Base-by-base conservation (phyloP, 179 eudicot genomes). In the Nepenthes alata region DNA sequence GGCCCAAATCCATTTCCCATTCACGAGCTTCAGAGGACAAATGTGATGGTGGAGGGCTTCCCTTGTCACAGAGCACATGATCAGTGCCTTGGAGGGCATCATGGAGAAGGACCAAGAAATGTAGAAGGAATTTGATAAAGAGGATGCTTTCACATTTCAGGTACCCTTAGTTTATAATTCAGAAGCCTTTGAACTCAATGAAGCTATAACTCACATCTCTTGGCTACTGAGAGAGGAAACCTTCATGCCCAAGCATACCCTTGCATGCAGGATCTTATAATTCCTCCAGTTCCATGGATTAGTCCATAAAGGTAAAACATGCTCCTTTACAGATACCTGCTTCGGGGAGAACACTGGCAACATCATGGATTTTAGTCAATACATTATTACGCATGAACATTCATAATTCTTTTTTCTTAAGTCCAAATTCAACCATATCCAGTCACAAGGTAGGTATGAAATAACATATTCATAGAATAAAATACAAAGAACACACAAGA, bases 221-320 rank as follows among this genome's bases (percentile, higher is more conserved):
- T 52, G 57, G 64, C 64, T 64, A 53, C 53, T 57, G 66, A 93
- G 80, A 13, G 97, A 83, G 62, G 98, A 89, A 64, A 93, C 83
- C 71, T 85, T 81, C 62, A 78, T 81, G 63, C 95, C 97, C 61
- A 87, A 53, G 70, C 60, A 71, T 66, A 93, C 78, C 56, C 75
- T 77, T 62, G 62, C 69, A 61, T 85, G 73, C 77, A 83, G 70
- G 67, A 61, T 37, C 13, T 74, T 70, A 50, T 64, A 69, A 57
- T 53, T 66, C 55, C 66, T 80, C 59, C 71, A 71, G 62, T 77
- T 75, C 90, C 90, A 85, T 55, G 81, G 78, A 70, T 73, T 77
- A 67, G 79, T 64, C 97, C 96, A 89, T 57, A 79, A 64, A 25
- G 98, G 95, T 65, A 93, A 75, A 62, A 89, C 82, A 78, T 82